phyloP scores from a whole-genome alignment of 2,329 filamentous ascomycete species.

The Teratosphaeria gauchensis region DNA sequence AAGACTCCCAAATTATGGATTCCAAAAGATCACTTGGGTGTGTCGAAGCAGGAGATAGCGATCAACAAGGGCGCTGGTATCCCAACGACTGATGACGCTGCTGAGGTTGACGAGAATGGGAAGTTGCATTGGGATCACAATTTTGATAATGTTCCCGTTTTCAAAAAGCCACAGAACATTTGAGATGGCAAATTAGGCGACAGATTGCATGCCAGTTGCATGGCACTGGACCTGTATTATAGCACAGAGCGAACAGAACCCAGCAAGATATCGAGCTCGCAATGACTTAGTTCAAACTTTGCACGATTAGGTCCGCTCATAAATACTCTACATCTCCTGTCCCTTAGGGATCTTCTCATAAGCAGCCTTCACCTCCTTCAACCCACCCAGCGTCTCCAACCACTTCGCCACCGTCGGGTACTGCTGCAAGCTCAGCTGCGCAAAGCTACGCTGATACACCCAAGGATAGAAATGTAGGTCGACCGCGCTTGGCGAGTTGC shows the following conservation, averaged over 20 bases:
- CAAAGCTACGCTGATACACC: conserved; percentile 30
- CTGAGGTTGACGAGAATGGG: conserved; percentile 36
- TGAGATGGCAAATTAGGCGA: conserved; percentile 2
- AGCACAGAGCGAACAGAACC: background rate
- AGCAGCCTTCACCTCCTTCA: conserved; percentile 32
- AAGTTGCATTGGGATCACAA: conserved; percentile 35
- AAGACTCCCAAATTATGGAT: conserved; percentile 39
- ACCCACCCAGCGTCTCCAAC: conserved; percentile 26
- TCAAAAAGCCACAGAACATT: conserved; percentile 22
- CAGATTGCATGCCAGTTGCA: background rate
- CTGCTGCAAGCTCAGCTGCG: conserved; percentile 30
- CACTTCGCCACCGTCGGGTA: conserved; percentile 33
- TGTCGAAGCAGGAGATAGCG: conserved; percentile 33
- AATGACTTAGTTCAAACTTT: no score
- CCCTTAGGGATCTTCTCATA: conserved; percentile 29
- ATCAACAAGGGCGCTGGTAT: conserved; percentile 32
- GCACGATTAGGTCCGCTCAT: background rate
- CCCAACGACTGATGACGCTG: conserved; percentile 36
- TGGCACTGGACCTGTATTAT: background rate
- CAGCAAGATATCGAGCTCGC: background rate
- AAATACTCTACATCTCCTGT: conserved; percentile 8
- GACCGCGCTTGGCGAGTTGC: conserved; percentile 27
- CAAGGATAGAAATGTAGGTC: conserved; percentile 36
- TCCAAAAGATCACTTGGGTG: conserved; percentile 34
- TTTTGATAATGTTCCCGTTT: conserved; percentile 35